Base-by-base conservation (phyloP, 2,329 filamentous ascomycete species). In the Pestalotiopsis sp. region DNA sequence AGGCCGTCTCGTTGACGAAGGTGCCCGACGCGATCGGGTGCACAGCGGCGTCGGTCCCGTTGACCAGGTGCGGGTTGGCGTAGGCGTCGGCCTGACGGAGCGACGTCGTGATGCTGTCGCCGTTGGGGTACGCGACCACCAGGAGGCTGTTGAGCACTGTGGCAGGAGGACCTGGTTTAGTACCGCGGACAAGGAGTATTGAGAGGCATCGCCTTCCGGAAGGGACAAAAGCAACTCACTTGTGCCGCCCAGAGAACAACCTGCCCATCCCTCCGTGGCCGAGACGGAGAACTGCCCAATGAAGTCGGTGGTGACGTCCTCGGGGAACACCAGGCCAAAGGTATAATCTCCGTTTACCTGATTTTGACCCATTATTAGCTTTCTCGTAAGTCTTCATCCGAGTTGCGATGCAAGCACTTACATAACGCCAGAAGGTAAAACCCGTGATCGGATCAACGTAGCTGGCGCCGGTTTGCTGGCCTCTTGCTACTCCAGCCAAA, bases 251-350 rank as follows among this genome's bases (percentile, higher is more conserved):
- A 66, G n/a, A 1, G 64, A 66, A 12, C 23, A 45, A 0, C 64
- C 64, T 2, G 64, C 64, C 64, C 64, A 66, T n/a, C 64, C 64
- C 17, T 36, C 12, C 4, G 49, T 66, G 25, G 13, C 64, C 1
- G 40, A 31, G n/a, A 66, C 49, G 3, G 64, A 66, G 36, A 66
- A 66, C 25, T 66, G 64, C 17, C 64, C 64, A n/a, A 66, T 66
- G 23, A 66, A 66, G 64, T 66, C 64, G 14, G 41, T 66, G 11
- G 64, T 66, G 49, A 66, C 45, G 4, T n/a, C 23, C 25, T 66
- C 64, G 14, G 64, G 49, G 25, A 66, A 45, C 20, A 36, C 49
- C 6, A 66, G 20, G 13, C 64, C 64, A 58, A 66, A 66, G 17
- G 64, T 56, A 14, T 66, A 66, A 27, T 58, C 25, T 4, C 64